Conservation (phyloP, 768 basidiomycete genomes). For the Tubosaeta sp. region DNA sequence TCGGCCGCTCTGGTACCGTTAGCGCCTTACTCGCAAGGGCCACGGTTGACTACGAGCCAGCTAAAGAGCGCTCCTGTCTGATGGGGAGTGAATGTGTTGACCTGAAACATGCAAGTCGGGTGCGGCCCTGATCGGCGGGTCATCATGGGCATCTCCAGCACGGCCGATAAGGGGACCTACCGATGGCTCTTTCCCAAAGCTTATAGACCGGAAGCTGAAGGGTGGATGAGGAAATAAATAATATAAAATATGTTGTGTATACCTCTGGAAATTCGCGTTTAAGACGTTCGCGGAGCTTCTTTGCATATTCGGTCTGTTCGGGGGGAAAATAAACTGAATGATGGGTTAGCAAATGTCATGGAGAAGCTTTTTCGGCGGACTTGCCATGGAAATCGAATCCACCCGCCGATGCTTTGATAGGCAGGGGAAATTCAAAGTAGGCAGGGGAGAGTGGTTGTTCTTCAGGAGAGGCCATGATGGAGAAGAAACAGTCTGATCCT, state of each 20-base stretch:
- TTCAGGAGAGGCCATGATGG: constrained; percentile 33
- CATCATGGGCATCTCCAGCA: neutral
- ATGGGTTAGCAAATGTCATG: neutral
- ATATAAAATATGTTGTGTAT: neutral
- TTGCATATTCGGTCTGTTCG: constrained; percentile 44
- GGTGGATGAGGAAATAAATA: neutral
- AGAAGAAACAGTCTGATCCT: no score
- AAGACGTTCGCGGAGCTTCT: constrained; percentile 54
- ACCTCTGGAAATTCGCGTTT: constrained; percentile 69
- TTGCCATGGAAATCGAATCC: constrained; percentile 74
- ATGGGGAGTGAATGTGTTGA: constrained; percentile 62
- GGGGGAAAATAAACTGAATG: constrained; percentile 55
- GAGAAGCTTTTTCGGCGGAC: constrained; percentile 10
- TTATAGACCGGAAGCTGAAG: constrained; percentile 54
- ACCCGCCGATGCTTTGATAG: constrained; percentile 48
- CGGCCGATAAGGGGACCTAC: constrained; percentile 25
- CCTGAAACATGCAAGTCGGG: constrained; percentile 68
- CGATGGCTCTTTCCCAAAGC: constrained; percentile 60
- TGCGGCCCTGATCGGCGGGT: constrained; percentile 48
- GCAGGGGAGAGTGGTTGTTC: constrained; percentile 17
- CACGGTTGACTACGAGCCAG: constrained; percentile 64
- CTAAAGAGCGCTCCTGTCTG: constrained; percentile 67
- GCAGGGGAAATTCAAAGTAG: constrained; percentile 53
- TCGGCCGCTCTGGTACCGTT: neutral
- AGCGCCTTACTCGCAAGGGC: constrained; percentile 66